Evolutionary conservation across 2,329 filamentous ascomycete species (phyloP).

Genomic region (Neofusicoccum sp.): DNA sequence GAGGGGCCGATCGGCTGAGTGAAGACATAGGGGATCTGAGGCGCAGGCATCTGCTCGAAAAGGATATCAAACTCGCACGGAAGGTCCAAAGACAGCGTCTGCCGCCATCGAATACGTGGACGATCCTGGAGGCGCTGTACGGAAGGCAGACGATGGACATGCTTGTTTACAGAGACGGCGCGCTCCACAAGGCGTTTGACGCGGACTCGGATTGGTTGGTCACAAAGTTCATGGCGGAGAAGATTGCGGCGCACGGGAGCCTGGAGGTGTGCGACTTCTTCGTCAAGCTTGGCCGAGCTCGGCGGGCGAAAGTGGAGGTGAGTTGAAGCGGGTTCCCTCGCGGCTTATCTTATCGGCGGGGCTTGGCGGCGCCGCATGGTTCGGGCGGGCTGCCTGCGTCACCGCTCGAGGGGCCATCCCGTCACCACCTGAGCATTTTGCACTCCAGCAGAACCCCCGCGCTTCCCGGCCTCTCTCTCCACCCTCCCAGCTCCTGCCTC

Average conservation of each 20-base stretch:
- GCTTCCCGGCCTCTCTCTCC: slow-evolving; percentile 4
- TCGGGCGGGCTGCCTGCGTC: background rate
- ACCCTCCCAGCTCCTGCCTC: background rate
- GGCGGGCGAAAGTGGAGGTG: background rate
- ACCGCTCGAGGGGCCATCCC: slow-evolving; percentile 15
- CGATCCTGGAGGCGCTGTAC: background rate
- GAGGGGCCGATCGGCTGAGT: background rate
- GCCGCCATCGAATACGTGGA: background rate
- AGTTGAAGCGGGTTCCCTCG: background rate
- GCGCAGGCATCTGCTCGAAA: background rate
- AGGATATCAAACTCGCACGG: background rate
- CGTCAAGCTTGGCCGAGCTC: background rate
- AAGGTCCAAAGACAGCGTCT: background rate
- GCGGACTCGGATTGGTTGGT: too few relatives aligned
- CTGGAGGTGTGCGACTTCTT: background rate
- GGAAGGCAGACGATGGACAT: background rate
- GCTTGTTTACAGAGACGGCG: too few relatives aligned
- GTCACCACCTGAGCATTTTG: slow-evolving; percentile 12
- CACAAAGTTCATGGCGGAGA: background rate
- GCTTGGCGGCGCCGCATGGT: background rate
- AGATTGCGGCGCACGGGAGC: background rate
- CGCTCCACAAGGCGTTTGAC: too few relatives aligned
- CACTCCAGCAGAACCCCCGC: too few relatives aligned
- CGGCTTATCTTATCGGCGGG: background rate
- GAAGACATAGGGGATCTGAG: background rate